Base-by-base conservation (phyloP, 805 yeast genomes). In the Saccharomyces eubayanus region DNA sequence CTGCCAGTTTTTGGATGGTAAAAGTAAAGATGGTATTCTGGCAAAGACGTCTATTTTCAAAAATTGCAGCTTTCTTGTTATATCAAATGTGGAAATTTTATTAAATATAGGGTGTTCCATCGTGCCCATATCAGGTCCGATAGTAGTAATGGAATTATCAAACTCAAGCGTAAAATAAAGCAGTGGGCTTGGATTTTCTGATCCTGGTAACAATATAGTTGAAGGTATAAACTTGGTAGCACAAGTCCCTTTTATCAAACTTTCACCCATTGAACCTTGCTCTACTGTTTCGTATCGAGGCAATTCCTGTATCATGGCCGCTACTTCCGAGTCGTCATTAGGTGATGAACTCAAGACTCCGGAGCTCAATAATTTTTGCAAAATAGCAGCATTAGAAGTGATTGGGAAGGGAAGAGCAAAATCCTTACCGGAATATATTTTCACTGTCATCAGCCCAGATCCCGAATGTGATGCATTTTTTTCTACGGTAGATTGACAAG, bases 1-100 rank as follows among this genome's bases (percentile, higher is more conserved):
- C 57, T 66, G 66, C 60, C 68, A 55, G 8, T 62, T 61, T 55
- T 56, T 72, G 69, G 68, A 62, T 10, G 79, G 81, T 29, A 79
- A 71, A 62, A 83, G 75, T 55, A 80, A 74, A 20, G 82, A 80
- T 9, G 92, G 96, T 54, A 89, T 76, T 56, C 89, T 77, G 49
- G 86, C 85, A 66, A 87, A 92, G 28, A 89, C 77, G 66, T 88
- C 92, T 30, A 91, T 72, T 59, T 81, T 83, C 58, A 92, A 74
- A 57, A 80, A 78, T 54, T 85, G 81, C 28, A 65, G 58, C 40
- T 77, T 75, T 55, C 84, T 75, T 8, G 85, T 79, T 46, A 91
- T 94, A 76, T 92, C 99, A 65, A 94, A 92, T 6, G 90, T 82
- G 12, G 95, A 86, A 11, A 89, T 89, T 60, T 87, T 87, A 69